Evolutionary conservation across 2,329 filamentous ascomycete species (phyloP).

Genomic region (Pyrenophora graminea): DNA sequence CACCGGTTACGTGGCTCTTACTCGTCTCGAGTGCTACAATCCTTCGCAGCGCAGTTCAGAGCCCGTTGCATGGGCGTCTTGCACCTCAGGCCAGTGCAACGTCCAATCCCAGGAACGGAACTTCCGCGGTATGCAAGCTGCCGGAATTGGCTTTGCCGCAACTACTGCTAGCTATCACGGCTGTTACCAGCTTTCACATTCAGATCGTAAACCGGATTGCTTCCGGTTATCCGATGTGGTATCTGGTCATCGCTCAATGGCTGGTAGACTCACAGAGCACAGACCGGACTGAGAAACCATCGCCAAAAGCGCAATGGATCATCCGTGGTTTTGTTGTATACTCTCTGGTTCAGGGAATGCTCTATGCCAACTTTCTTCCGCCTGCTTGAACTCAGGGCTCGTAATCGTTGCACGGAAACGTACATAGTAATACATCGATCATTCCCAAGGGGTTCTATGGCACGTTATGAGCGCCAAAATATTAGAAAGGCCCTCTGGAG

Average conservation of each 20-base stretch:
- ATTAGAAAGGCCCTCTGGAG: too few species aligned
- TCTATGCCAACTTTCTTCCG: constrained; percentile 90
- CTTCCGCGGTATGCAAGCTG: constrained; percentile 17
- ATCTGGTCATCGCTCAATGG: constrained; percentile 71
- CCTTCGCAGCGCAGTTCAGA: constrained; percentile 52
- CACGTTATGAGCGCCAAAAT: too few species aligned
- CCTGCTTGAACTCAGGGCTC: constrained; percentile 65
- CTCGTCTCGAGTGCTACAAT: constrained; percentile 57
- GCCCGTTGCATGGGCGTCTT: constrained; percentile 26
- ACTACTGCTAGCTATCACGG: constrained; percentile 69
- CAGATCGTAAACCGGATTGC: constrained; percentile 91
- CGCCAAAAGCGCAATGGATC: constrained; percentile 18
- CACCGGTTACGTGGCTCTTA: constrained; percentile 74
- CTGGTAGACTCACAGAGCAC: constrained; percentile 11
- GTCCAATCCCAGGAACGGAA: constrained; percentile 7
- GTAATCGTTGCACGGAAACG: background rate
- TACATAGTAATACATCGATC: background rate
- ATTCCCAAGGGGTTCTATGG: background rate
- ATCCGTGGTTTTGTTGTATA: constrained; percentile 72
- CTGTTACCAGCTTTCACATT: constrained; percentile 82
- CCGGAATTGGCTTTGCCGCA: constrained; percentile 70
- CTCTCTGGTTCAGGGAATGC: constrained; percentile 75
- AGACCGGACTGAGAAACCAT: background rate
- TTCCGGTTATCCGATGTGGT: constrained; percentile 88
- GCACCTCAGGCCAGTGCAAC: constrained; percentile 19